These are phyloP conservation scores for Pseudocercospora vitis DNA, from an alignment of 2,329 filamentous ascomycete genomes.

Conservation along the genomic window DNA sequence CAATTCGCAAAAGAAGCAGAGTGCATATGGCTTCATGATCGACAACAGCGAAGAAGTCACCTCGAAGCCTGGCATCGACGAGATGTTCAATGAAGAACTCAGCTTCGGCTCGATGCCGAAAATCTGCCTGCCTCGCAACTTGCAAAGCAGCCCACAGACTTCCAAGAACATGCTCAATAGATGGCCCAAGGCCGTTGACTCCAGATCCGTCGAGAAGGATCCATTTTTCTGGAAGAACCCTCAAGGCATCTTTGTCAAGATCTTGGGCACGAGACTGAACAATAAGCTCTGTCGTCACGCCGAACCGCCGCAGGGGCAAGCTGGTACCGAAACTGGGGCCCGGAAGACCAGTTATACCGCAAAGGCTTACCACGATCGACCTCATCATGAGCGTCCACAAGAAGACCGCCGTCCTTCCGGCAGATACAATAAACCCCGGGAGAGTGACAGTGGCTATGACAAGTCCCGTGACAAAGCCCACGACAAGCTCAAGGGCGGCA, in stretches of 20 bases:
- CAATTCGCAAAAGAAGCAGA: slow-evolving; percentile 22
- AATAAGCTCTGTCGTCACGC: slow-evolving; percentile 27
- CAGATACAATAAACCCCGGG: slow-evolving; percentile 18
- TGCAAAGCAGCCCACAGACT: slow-evolving; percentile 26
- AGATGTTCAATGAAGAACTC: slow-evolving; percentile 46
- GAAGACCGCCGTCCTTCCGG: slow-evolving; percentile 23
- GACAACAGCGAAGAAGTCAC: slow-evolving; percentile 37
- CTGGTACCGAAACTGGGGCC: slow-evolving; percentile 2
- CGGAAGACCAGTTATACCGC: slow-evolving; percentile 13
- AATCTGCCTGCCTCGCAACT: slow-evolving; percentile 33
- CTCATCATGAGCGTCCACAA: slow-evolving; percentile 2
- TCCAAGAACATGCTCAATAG: slow-evolving; percentile 28
- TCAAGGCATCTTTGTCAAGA: slow-evolving; percentile 31
- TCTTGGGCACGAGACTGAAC: slow-evolving; percentile 27
- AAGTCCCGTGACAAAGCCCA: background rate
- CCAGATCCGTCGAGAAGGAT: slow-evolving; percentile 14
- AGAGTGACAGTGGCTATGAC: slow-evolving; percentile 4
- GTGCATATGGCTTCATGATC: slow-evolving; percentile 32
- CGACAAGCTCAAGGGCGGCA: slow-evolving; percentile 3
- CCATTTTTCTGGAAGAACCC: slow-evolving; percentile 26
- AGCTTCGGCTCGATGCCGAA: slow-evolving; percentile 50
- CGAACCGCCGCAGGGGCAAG: slow-evolving; percentile 13
- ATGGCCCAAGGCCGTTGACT: slow-evolving; percentile 17
- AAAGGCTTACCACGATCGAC: slow-evolving; percentile 13
- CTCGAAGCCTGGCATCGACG: slow-evolving; percentile 44